Percentiles rank a stretch among this genome's conserved stretches.
Conservation (phyloP, 169 alveolate species). For the Neospora caninum region DNA sequence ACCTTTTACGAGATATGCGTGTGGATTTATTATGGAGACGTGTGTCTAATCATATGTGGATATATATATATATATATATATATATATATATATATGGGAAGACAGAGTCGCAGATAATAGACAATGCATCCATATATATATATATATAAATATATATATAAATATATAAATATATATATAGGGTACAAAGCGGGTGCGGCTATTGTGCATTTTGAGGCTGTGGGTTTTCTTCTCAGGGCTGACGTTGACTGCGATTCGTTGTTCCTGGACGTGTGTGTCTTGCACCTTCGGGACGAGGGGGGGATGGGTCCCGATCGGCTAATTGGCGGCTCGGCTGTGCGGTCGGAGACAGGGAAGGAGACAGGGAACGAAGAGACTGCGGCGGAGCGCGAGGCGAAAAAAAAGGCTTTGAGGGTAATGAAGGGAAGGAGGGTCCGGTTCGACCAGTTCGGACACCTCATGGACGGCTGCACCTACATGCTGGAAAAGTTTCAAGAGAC, state of each 20-base stretch:
- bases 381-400: background rate
- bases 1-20: too few species aligned
- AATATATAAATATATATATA: too few species aligned
- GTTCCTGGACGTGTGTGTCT: slow-evolving; percentile 41
- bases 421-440: slow-evolving; percentile 57
- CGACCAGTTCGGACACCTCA: slow-evolving; percentile 67
- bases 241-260: slow-evolving; percentile 52
- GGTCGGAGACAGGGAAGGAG: background rate
- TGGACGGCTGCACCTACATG: slow-evolving; percentile 70
- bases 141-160: background rate
- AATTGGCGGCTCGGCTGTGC: background rate
- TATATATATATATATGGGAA: background rate
- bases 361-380: background rate
- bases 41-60: too few species aligned
- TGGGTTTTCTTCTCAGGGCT: slow-evolving; percentile 49
- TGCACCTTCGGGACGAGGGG: slow-evolving; percentile 26
- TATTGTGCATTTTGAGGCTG: background rate
- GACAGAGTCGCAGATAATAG: background rate
- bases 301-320: background rate
- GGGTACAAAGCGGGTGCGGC: too few species aligned
- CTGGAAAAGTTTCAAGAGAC: slow-evolving; percentile 49
- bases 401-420: slow-evolving; percentile 19
- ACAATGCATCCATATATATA: background rate
- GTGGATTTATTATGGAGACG: too few species aligned
- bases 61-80: too few species aligned